Evolutionary conservation across 208 protist genomes (phyloP).

Genomic region (Trichomonas tenax): DNA sequence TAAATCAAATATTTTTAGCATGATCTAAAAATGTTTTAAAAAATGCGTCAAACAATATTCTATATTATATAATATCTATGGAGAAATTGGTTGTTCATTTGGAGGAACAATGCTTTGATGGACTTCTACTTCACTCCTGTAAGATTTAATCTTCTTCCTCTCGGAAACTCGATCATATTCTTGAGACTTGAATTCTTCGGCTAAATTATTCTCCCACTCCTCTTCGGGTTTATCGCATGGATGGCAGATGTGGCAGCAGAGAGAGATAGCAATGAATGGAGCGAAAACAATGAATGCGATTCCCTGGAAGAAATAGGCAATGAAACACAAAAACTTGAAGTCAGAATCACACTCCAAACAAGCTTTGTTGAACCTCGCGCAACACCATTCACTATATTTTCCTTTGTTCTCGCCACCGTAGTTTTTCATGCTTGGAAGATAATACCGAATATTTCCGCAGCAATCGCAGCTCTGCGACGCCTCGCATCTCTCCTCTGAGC

Average conservation of each 20-base stretch:
- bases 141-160: not conserved
- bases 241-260: not conserved
- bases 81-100: no score
- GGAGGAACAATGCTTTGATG: no score
- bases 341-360: not conserved
- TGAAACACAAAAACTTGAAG: not conserved
- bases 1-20: no score
- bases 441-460: not conserved
- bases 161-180: not conserved
- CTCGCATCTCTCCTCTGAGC: not conserved
- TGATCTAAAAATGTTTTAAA: no score
- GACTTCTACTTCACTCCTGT: no score
- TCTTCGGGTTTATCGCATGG: not conserved
- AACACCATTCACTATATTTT: not conserved
- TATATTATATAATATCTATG: no score
- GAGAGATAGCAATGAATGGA: not conserved
- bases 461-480: not conserved
- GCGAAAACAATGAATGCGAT: not conserved
- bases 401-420: not conserved
- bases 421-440: not conserved
- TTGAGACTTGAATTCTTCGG: not conserved
- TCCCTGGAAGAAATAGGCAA: not conserved
- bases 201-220: not conserved
- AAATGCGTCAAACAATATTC: no score
- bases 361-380: not conserved